Percentiles rank a stretch among this genome's conserved stretches.
Evolutionary conservation across 2,329 filamentous ascomycete genomes (phyloP).

Genomic region (Penicillium rolfsii): DNA sequence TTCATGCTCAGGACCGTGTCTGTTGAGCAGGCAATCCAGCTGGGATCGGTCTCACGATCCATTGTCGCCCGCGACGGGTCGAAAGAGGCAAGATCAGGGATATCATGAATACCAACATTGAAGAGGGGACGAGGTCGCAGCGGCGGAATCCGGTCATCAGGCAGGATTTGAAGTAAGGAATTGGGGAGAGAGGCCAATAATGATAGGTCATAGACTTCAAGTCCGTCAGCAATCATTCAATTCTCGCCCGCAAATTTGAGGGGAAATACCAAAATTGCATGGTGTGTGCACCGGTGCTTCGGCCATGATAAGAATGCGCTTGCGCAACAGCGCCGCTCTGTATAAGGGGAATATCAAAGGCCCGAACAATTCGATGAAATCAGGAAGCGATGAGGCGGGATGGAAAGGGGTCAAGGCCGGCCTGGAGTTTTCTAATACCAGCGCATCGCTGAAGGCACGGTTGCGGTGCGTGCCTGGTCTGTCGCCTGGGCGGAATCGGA

Average conservation of each 20-base stretch:
- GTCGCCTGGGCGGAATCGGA: slow-evolving; percentile 59
- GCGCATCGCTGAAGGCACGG: slow-evolving; percentile 48
- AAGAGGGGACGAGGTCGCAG: slow-evolving; percentile 79
- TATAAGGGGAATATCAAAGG: slow-evolving; percentile 91
- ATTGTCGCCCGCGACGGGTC: slow-evolving; percentile 46
- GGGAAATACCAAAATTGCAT: slow-evolving; percentile 79
- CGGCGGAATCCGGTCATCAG: slow-evolving; percentile 62
- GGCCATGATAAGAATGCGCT: slow-evolving; percentile 84
- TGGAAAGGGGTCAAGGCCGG: slow-evolving; percentile 76
- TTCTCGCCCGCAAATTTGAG: not conserved
- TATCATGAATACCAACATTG: slow-evolving; percentile 90
- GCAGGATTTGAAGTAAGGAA: slow-evolving; percentile 70
- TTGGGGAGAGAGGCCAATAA: slow-evolving; percentile 85
- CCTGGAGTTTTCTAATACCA: slow-evolving; percentile 44
- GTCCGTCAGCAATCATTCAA: slow-evolving; percentile 26
- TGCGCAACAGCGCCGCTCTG: slow-evolving; percentile 80
- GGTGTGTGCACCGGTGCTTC: slow-evolving; percentile 81
- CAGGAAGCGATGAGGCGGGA: slow-evolving; percentile 79
- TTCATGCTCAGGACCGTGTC: slow-evolving; percentile 91
- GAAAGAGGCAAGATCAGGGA: slow-evolving; percentile 74
- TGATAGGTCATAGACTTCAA: slow-evolving; percentile 86
- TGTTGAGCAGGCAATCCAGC: slow-evolving; percentile 94
- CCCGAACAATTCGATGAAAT: slow-evolving; percentile 80
- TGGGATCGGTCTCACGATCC: slow-evolving; percentile 49
- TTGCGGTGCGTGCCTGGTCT: slow-evolving; percentile 35